Conservation (phyloP, 306 rosid genomes). For the Casuarina cunninghamiana region DNA sequence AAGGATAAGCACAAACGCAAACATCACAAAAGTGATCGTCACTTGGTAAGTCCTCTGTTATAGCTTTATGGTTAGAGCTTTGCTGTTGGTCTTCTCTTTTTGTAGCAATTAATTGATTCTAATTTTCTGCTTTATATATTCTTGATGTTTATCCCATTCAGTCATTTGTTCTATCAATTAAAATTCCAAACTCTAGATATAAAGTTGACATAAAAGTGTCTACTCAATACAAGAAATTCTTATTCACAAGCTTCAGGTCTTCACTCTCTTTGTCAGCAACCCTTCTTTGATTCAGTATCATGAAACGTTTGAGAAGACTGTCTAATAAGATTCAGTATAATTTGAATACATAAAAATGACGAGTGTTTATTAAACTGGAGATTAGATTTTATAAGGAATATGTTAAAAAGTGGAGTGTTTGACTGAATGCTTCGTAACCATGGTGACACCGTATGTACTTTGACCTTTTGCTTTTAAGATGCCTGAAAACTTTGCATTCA, state of each 20-base stretch:
- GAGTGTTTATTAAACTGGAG: neutral
- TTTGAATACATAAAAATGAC: neutral
- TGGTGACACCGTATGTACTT: too few relatives aligned
- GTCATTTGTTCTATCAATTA: neutral
- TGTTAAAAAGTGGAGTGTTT: neutral
- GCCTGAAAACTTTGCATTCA: neutral
- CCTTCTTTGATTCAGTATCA: neutral
- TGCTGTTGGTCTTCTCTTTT: neutral
- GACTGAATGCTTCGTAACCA: neutral
- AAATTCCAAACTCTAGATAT: neutral
- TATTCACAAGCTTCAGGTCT: neutral
- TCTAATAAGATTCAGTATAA: neutral
- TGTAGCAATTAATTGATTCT: neutral
- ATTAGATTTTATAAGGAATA: neutral
- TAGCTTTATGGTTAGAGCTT: neutral
- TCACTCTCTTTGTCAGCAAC: neutral
- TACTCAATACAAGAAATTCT: neutral
- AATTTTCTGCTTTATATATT: neutral
- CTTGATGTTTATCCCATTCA: neutral
- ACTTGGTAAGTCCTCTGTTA: constrained; percentile 49
- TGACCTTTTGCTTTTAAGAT: neutral
- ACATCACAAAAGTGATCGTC: constrained; percentile 43
- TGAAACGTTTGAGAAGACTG: neutral
- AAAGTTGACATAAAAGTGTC: neutral
- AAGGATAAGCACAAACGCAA: constrained; percentile 69